phyloP scores from a whole-genome alignment of 768 basidiomycete genomes.

The Leccinum sublutescens region DNA sequence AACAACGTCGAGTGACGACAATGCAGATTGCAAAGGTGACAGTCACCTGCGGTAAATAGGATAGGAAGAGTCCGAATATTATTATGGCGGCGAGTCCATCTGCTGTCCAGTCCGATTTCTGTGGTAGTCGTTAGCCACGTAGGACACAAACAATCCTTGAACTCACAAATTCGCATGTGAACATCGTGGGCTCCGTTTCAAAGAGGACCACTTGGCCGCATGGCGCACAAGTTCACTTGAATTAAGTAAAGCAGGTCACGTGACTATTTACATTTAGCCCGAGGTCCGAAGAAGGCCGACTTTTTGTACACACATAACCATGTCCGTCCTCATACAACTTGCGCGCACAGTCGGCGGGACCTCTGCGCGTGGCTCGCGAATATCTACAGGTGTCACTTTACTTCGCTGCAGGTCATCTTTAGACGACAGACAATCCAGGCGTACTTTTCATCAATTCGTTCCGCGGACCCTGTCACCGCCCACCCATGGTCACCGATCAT shows the following conservation, averaged over 20 bases:
- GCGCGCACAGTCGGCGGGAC: conserved; percentile 11
- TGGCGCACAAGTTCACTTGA: no score
- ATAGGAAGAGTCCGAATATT: conserved; percentile 75
- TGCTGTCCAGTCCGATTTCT: conserved; percentile 76
- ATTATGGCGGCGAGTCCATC: conserved; percentile 56
- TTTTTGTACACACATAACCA: background rate
- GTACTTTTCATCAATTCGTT: conserved; percentile 13
- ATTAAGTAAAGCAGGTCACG: background rate
- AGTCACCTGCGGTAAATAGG: conserved; percentile 79
- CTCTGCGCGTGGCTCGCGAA: conserved; percentile 5
- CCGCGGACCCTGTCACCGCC: background rate
- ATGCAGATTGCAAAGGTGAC: background rate
- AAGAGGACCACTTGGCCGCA: background rate
- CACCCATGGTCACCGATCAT: background rate
- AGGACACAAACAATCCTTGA: no score
- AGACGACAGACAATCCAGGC: background rate
- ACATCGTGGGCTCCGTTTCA: conserved; percentile 1
- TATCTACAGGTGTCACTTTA: background rate
- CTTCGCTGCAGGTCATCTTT: conserved; percentile 4
- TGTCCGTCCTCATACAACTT: conserved; percentile 8
- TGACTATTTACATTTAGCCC: background rate
- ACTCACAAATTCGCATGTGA: conserved; percentile 23
- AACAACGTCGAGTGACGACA: background rate
- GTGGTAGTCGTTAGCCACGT: conserved; percentile 1
- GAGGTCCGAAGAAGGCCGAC: background rate